These are phyloP conservation scores for Calonectria pseudoturangicola DNA, from an alignment of 2,329 filamentous ascomycete species.

Conservation along the genomic window DNA sequence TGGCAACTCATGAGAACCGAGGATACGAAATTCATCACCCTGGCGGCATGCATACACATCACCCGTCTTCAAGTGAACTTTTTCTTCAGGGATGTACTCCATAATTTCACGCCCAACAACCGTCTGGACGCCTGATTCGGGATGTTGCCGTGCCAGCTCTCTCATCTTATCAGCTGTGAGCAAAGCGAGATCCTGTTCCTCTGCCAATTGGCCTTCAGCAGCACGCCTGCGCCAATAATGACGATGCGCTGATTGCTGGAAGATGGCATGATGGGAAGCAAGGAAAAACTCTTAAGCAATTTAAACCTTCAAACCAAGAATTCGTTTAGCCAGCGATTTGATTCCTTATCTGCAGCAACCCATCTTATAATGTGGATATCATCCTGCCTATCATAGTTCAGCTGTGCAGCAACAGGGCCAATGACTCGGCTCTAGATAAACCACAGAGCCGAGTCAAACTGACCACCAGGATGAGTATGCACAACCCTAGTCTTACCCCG, in stretches of 20 bases:
- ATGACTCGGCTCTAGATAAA: constrained; percentile 2
- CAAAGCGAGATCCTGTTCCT: not conserved
- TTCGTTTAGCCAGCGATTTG: not conserved
- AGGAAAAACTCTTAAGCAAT: not conserved
- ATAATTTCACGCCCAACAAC: not conserved
- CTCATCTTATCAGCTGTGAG: not conserved
- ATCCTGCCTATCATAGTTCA: not conserved
- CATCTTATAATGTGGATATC: no score
- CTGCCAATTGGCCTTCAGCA: not conserved
- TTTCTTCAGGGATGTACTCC: not conserved
- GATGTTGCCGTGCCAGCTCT: not conserved
- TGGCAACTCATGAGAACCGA: not conserved
- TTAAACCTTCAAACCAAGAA: not conserved
- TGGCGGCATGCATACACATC: not conserved
- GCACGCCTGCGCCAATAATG: not conserved
- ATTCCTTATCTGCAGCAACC: not conserved
- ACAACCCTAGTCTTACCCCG: not conserved
- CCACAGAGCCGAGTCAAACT: constrained; percentile 3
- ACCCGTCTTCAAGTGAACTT: not conserved
- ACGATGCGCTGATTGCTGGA: not conserved
- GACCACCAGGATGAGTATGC: not conserved
- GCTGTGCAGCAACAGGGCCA: no score
- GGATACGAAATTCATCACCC: constrained; percentile 1
- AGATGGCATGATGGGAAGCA: not conserved
- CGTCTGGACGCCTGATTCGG: not conserved